These are phyloP conservation scores for Epichloe scottii DNA, from an alignment of 2,329 filamentous ascomycete genomes.

Conservation along the genomic window DNA sequence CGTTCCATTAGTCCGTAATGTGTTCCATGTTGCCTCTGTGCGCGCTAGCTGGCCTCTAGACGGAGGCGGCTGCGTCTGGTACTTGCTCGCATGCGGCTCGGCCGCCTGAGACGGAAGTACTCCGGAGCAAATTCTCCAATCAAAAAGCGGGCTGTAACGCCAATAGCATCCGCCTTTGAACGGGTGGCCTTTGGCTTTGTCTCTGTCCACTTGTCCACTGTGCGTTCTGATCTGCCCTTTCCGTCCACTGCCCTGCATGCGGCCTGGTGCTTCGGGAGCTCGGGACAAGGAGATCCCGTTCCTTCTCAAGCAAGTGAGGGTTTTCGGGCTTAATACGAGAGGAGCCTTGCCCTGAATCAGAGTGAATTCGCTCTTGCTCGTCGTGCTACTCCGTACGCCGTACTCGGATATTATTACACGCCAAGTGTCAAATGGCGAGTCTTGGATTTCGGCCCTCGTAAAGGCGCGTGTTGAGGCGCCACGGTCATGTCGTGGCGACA, in stretches of 20 bases:
- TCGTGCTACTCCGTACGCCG: too few species aligned
- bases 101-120: neutral
- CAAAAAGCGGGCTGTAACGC: constrained; percentile 1
- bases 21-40: neutral
- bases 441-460: too few species aligned
- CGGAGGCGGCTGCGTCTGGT: neutral
- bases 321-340: too few species aligned
- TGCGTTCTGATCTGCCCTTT: too few species aligned
- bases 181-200: neutral
- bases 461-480: neutral
- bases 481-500: neutral
- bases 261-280: too few species aligned
- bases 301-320: too few species aligned
- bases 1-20: neutral
- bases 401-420: neutral
- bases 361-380: too few species aligned
- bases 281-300: too few species aligned
- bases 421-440: neutral
- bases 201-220: neutral
- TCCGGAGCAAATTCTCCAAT: constrained; percentile 3
- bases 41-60: neutral
- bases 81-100: neutral
- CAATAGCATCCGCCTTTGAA: neutral
- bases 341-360: too few species aligned
- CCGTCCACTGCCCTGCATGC: too few species aligned